phyloP scores from a whole-genome alignment of 140 eudicot species.

The Anethum foeniculum region DNA sequence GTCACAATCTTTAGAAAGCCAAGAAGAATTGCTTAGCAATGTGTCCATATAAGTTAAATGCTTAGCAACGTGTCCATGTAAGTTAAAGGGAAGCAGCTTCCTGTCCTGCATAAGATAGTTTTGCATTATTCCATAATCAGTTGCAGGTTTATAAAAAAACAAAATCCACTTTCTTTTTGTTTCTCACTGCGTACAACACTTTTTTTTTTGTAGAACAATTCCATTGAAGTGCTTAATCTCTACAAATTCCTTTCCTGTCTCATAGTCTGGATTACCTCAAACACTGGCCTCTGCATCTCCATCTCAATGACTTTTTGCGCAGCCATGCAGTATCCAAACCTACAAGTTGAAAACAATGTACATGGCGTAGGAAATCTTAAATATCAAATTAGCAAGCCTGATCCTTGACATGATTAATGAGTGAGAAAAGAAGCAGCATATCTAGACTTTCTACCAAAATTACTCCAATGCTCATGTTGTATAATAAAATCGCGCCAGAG shows the following conservation, averaged over 20 bases:
- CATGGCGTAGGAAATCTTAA: not conserved
- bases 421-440: not conserved
- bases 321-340: not conserved
- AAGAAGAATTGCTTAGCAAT: too few species aligned
- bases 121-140: too few species aligned
- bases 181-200: too few species aligned
- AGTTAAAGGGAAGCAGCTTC: too few species aligned
- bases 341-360: not conserved
- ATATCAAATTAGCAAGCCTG: not conserved
- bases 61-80: too few species aligned
- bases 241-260: not conserved
- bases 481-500: too few species aligned
- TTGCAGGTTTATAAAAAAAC: too few species aligned
- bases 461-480: too few species aligned
- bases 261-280: not conserved
- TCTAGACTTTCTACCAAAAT: not conserved
- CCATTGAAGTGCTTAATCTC: not conserved
- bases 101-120: too few species aligned
- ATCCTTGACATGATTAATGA: not conserved
- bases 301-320: not conserved
- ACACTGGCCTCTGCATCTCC: not conserved
- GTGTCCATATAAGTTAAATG: too few species aligned
- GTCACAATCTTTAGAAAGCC: too few species aligned
- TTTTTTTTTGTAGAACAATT: not conserved
- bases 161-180: too few species aligned